phyloP scores from a whole-genome alignment of 1,284 basidiomycete species.

The Sporisorium iseilematis-ciliati region DNA sequence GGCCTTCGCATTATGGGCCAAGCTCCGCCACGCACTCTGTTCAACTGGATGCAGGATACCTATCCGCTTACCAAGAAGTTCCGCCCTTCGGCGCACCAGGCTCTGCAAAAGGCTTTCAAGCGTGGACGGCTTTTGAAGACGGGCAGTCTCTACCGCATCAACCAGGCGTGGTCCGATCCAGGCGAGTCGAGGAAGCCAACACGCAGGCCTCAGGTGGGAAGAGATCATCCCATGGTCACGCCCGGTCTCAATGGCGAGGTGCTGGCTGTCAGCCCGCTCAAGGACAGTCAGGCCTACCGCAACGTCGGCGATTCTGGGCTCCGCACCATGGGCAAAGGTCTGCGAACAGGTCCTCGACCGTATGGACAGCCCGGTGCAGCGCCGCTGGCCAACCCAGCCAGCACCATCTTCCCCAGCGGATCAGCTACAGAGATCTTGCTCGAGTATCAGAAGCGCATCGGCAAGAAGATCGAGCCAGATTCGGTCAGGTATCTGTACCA shows the following conservation, averaged over 20 bases:
- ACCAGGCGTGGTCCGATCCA: slow-evolving; percentile 61
- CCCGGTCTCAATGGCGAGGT: slow-evolving; percentile 60
- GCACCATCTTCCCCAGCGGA: slow-evolving; percentile 63
- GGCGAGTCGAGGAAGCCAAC: slow-evolving; percentile 58
- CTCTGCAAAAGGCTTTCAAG: slow-evolving; percentile 66
- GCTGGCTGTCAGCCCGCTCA: slow-evolving; percentile 56
- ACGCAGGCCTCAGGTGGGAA: slow-evolving; percentile 55
- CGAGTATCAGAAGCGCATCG: slow-evolving; percentile 58
- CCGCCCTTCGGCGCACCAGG: slow-evolving; percentile 66
- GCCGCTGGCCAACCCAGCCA: slow-evolving; percentile 60
- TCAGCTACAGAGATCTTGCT: slow-evolving; percentile 56
- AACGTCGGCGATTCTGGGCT: slow-evolving; percentile 44
- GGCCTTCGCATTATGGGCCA: slow-evolving; percentile 57
- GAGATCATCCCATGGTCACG: slow-evolving; percentile 62
- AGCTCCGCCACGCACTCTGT: slow-evolving; percentile 59
- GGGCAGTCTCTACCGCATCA: slow-evolving; percentile 65
- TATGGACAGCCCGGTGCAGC: slow-evolving; percentile 62
- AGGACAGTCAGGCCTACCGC: slow-evolving; percentile 58
- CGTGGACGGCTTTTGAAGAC: slow-evolving; percentile 65
- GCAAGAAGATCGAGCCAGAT: slow-evolving; percentile 47
- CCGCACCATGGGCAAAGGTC: slow-evolving; percentile 24
- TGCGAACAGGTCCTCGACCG: slow-evolving; percentile 52
- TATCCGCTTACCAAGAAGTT: slow-evolving; percentile 68
- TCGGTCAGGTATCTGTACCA: slow-evolving; percentile 30
- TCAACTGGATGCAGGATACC: slow-evolving; percentile 64